Percentiles rank a stretch among this genome's conserved stretches.
These are phyloP conservation scores for Wickerhamiella sergipiensis DNA, from an alignment of 805 yeast species.

Conservation along the genomic window DNA sequence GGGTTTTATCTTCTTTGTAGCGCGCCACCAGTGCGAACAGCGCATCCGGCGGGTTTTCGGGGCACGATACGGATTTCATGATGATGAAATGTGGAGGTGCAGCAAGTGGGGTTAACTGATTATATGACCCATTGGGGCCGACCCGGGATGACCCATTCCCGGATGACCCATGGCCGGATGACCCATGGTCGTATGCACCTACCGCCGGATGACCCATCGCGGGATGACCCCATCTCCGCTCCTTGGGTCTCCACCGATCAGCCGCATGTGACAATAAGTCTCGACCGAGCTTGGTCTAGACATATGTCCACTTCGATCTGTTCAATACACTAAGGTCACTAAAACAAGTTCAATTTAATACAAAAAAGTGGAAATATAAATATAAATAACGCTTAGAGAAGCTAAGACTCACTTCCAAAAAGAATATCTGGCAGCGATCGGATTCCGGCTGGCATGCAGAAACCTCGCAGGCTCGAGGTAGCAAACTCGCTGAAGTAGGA, in stretches of 20 bases:
- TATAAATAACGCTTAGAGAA: no score
- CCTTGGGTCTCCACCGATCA: no score
- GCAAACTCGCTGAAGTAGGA: no score
- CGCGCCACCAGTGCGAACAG: constrained; percentile 48
- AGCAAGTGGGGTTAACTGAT: not conserved
- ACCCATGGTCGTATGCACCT: no score
- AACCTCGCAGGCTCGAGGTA: no score
- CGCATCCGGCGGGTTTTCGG: constrained; percentile 61
- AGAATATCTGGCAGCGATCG: no score
- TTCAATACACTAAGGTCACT: no score
- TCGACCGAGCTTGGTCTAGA: no score
- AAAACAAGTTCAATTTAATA: no score
- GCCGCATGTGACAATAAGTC: not conserved
- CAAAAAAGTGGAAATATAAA: not conserved
- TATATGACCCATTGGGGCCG: not conserved
- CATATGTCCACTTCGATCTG: no score
- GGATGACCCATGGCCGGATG: not conserved
- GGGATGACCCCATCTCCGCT: not conserved
- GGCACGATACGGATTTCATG: not conserved
- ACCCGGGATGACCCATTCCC: not conserved
- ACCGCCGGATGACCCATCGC: not conserved
- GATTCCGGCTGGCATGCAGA: no score
- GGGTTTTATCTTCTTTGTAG: constrained; percentile 27
- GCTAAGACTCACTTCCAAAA: no score
- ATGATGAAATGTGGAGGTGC: not conserved